These are phyloP conservation scores for Salix purpurea DNA, from an alignment of 345 rosid species.

Conservation along the genomic window DNA sequence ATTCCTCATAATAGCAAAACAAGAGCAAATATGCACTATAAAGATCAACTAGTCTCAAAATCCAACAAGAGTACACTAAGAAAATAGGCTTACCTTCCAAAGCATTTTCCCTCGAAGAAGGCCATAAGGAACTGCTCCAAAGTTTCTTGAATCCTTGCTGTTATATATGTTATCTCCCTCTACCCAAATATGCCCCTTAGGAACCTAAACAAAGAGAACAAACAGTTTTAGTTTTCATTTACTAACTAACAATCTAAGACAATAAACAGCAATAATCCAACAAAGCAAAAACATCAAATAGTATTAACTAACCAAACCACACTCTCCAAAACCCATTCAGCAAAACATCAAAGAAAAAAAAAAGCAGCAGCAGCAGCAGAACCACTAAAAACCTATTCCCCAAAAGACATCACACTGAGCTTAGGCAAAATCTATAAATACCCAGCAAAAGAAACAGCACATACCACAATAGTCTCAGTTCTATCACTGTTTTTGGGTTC, in stretches of 20 bases:
- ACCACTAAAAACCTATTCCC: background rate
- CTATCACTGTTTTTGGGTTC: conserved; percentile 40
- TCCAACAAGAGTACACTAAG: background rate
- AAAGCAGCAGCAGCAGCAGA: background rate
- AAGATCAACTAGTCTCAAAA: background rate
- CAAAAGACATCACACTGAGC: background rate
- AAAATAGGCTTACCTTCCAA: conserved; percentile 51
- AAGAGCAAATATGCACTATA: background rate
- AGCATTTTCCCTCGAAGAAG: conserved; percentile 59
- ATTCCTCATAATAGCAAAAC: background rate
- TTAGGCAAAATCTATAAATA: background rate
- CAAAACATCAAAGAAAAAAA: background rate
- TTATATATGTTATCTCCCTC: conserved; percentile 62
- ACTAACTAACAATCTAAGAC: background rate
- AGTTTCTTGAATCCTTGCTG: conserved; percentile 63
- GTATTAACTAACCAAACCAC: background rate
- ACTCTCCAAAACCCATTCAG: conserved; percentile 2
- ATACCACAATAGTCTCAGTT: conserved; percentile 48
- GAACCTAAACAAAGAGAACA: conserved; percentile 44
- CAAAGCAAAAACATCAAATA: background rate
- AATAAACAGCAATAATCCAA: background rate
- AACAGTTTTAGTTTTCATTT: background rate
- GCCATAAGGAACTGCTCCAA: conserved; percentile 71
- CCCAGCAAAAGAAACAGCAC: background rate
- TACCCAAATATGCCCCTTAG: conserved; percentile 66